phyloP scores from a whole-genome alignment of 2,329 filamentous ascomycete species.

The Malbranchea zuffiana region DNA sequence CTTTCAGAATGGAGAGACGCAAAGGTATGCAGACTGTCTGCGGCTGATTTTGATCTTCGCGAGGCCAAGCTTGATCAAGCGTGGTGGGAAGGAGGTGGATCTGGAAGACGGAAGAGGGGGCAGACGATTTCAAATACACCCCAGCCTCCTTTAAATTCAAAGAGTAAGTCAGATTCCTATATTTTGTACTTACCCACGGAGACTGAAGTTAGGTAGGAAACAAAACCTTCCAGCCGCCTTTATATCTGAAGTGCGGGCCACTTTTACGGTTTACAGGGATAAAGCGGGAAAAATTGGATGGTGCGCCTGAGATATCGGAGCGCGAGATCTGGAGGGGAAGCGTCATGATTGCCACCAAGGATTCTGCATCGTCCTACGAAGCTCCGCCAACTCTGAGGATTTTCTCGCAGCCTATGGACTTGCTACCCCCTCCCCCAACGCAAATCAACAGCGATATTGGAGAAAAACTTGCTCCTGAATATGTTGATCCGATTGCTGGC shows the following conservation, averaged over 20 bases:
- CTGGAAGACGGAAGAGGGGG: conserved; percentile 36
- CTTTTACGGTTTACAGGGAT: conserved; percentile 83
- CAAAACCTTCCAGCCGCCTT: conserved; percentile 67
- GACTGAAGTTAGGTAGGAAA: conserved; percentile 25
- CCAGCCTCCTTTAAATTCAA: conserved; percentile 24
- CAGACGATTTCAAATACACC: conserved; percentile 28
- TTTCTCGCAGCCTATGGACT: conserved; percentile 75
- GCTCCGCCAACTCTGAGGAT: conserved; percentile 65
- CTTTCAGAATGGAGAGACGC: conserved; percentile 58
- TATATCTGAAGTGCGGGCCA: conserved; percentile 84
- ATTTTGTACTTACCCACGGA: conserved; percentile 22
- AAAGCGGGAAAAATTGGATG: conserved; percentile 40
- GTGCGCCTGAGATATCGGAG: conserved; percentile 36
- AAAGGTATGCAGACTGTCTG: conserved; percentile 50
- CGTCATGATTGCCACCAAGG: conserved; percentile 88
- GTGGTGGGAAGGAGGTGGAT: conserved; percentile 64
- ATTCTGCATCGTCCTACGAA: conserved; percentile 72
- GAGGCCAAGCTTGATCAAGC: conserved; percentile 41
- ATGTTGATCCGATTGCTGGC: conserved; percentile 80
- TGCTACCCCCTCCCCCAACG: conserved; percentile 65
- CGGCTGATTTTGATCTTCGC: conserved; percentile 50
- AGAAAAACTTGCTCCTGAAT: conserved; percentile 57
- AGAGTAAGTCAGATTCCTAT: conserved; percentile 19
- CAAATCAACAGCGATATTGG: conserved; percentile 52
- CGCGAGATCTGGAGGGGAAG: conserved; percentile 85